A percentile compares a stretch with the other conserved stretches of the same genome.
Conservation (phyloP, 305 asterid genomes). For the Andrographis paniculata region DNA sequence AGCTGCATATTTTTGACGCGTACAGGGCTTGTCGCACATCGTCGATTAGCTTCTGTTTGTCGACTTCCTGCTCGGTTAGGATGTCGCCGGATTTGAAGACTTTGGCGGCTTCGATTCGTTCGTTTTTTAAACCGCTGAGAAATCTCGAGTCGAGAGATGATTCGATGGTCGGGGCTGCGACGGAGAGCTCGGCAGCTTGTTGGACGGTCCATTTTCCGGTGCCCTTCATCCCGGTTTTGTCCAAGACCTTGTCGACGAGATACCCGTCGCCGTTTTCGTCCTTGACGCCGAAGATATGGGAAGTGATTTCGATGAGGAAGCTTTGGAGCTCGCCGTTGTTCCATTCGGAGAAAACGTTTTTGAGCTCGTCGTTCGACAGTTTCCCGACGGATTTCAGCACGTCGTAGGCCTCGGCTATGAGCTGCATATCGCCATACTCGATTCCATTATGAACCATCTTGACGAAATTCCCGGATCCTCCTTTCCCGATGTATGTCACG, state of each 20-base stretch:
- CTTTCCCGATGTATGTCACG: neutral
- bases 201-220: conserved; percentile 80
- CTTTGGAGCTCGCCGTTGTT: neutral
- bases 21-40: neutral
- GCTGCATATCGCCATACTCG: neutral
- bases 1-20: neutral
- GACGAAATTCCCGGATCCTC: neutral
- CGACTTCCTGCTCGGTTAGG: neutral
- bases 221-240: no score
- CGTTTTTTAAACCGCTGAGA: neutral
- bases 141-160: neutral
- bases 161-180: conserved; percentile 64
- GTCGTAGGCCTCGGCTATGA: neutral
- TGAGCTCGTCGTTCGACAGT: neutral
- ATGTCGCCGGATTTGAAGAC: neutral
- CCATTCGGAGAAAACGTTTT: neutral
- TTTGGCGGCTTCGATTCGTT: neutral
- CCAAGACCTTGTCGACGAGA: neutral
- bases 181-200: conserved; percentile 70
- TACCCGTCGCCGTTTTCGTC: neutral
- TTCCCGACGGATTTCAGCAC: neutral
- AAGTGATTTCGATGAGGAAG: neutral
- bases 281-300: neutral
- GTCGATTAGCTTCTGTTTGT: neutral
- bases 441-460: neutral